Conservation (phyloP, 768 basidiomycete genomes). For the Trametes meyenii region DNA sequence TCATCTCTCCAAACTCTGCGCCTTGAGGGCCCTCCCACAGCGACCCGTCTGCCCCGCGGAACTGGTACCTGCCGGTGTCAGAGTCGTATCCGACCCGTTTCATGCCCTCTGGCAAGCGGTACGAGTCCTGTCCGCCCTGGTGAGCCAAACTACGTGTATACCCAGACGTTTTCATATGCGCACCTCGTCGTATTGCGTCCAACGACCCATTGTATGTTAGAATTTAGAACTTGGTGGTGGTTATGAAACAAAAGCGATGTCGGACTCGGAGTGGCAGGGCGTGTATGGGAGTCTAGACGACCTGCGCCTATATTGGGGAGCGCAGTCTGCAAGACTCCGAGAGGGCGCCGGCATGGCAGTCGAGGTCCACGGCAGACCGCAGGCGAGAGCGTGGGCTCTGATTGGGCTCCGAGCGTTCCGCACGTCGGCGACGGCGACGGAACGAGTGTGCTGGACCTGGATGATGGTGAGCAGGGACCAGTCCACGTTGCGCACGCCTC, state of each 20-base stretch:
- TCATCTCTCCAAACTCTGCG: constrained; percentile 58
- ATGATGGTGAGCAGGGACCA: background rate
- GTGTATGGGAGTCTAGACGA: constrained; percentile 10
- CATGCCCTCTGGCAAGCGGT: constrained; percentile 54
- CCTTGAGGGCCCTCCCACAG: constrained; percentile 63
- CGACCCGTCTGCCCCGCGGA: constrained; percentile 55
- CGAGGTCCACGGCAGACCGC: constrained; percentile 12
- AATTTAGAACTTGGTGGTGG: constrained; percentile 6
- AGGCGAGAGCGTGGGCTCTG: background rate
- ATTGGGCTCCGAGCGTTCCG: background rate
- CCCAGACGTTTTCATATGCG: constrained; percentile 1
- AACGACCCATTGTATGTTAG: constrained; percentile 35
- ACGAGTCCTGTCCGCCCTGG: constrained; percentile 45
- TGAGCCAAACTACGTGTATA: constrained; percentile 6
- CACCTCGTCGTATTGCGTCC: constrained; percentile 44
- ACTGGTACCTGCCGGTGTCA: constrained; percentile 68
- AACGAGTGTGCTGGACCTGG: background rate
- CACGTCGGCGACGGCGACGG: background rate
- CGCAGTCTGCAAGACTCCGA: no score
- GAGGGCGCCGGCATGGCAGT: constrained; percentile 9
- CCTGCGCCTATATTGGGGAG: background rate
- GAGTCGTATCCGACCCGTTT: constrained; percentile 77
- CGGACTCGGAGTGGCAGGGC: background rate
- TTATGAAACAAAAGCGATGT: constrained; percentile 1
- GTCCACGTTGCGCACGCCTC: constrained; percentile 7